Evolutionary conservation across 495 filamentous ascomycete genomes (phyloP).

Genomic region (Neurospora pannonica): DNA sequence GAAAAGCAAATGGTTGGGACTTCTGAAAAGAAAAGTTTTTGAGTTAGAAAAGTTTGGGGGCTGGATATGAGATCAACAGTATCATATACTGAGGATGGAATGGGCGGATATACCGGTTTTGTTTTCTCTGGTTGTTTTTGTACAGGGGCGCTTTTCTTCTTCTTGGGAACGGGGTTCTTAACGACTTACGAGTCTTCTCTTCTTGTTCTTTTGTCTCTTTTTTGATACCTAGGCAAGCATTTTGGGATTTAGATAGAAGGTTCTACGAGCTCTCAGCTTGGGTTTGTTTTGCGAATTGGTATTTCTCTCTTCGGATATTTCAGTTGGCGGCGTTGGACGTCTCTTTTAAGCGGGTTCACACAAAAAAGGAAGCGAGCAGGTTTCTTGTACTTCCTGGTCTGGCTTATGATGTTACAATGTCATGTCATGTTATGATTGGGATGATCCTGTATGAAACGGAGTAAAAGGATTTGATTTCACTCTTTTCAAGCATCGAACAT

Average conservation of each 20-base stretch:
- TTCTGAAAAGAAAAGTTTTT: neutral
- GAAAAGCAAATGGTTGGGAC: neutral
- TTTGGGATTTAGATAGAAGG: neutral
- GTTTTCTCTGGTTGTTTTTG: neutral
- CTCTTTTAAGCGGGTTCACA: neutral
- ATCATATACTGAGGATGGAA: neutral
- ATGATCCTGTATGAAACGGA: neutral
- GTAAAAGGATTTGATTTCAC: neutral
- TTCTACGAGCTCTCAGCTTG: neutral
- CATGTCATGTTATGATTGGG: neutral
- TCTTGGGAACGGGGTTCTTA: neutral
- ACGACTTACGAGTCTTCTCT: neutral
- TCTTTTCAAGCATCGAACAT: neutral
- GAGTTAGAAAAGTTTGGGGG: neutral
- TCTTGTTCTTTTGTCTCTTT: neutral
- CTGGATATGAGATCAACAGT: neutral
- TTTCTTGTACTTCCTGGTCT: neutral
- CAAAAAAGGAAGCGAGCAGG: neutral
- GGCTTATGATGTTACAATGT: neutral
- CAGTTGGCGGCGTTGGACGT: neutral
- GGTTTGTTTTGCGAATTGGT: neutral
- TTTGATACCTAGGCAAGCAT: neutral
- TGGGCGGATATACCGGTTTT: neutral
- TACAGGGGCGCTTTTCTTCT: neutral
- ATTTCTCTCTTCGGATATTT: neutral